These are phyloP conservation scores for Ophidiomyces ophidiicola DNA, from an alignment of 2,329 filamentous ascomycete species.

Conservation along the genomic window DNA sequence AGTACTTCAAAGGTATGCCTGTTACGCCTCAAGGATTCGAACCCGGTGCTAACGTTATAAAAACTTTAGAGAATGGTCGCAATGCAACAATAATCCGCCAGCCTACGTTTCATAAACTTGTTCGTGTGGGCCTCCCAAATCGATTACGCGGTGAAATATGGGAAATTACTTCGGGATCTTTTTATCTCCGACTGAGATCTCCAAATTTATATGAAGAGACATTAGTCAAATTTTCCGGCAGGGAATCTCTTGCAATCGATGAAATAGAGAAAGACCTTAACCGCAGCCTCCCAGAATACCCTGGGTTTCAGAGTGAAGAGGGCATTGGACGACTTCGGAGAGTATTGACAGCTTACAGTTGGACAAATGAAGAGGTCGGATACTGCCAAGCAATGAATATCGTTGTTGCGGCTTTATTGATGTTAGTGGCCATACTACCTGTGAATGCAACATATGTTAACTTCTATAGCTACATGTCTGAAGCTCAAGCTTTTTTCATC, in stretches of 20 bases:
- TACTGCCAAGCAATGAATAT: slow-evolving; percentile 99
- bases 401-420: slow-evolving; percentile 90
- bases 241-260: slow-evolving; percentile 88
- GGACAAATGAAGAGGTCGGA: slow-evolving; percentile 88
- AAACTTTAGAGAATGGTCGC: slow-evolving; percentile 63
- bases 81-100: slow-evolving; percentile 87
- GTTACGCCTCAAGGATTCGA: neutral
- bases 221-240: slow-evolving; percentile 66
- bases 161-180: slow-evolving; percentile 85
- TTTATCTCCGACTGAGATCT: slow-evolving; percentile 76
- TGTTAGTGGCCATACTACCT: slow-evolving; percentile 39
- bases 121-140: slow-evolving; percentile 88
- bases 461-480: slow-evolving; percentile 67
- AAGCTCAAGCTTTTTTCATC: slow-evolving; percentile 88
- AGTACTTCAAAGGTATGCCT: slow-evolving; percentile 59
- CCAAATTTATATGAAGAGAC: slow-evolving; percentile 77
- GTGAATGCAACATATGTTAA: slow-evolving; percentile 16
- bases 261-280: slow-evolving; percentile 99
- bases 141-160: slow-evolving; percentile 85
- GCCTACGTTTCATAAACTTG: slow-evolving; percentile 94
- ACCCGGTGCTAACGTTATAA: slow-evolving; percentile 10
- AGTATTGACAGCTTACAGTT: slow-evolving; percentile 93
- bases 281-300: slow-evolving; percentile 89
- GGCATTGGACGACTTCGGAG: slow-evolving; percentile 80
- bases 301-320: slow-evolving; percentile 91